A percentile compares a stretch with the other conserved stretches of the same genome.
Conservation (phyloP, 805 yeast species). For the Yamadazyma kitorensis region DNA sequence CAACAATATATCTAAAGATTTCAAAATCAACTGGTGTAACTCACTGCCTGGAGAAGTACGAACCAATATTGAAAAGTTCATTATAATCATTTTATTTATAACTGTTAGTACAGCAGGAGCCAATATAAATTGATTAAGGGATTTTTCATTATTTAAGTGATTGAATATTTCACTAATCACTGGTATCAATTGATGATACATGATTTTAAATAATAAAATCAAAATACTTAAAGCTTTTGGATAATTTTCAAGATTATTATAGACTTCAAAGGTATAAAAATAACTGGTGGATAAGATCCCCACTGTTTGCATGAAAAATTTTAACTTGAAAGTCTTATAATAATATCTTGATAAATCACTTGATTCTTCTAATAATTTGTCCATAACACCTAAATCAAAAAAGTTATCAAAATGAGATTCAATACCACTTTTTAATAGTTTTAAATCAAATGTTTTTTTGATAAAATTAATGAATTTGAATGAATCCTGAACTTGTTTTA, state of each 20-base stretch:
- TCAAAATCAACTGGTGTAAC: conserved; percentile 1
- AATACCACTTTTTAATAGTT: neutral
- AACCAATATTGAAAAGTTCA: conserved; percentile 18
- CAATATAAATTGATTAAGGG: conserved; percentile 3
- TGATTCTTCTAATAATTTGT: neutral
- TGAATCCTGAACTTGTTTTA: neutral
- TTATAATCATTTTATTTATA: conserved; percentile 37
- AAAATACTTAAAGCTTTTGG: conserved; percentile 1
- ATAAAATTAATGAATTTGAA: neutral
- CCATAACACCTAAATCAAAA: neutral
- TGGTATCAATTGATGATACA: conserved; percentile 4
- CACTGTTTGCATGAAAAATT: conserved; percentile 6
- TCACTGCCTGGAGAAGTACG: conserved; percentile 3
- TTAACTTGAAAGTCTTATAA: conserved; percentile 5
- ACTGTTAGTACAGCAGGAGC: conserved; percentile 28
- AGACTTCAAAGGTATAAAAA: conserved; percentile 3
- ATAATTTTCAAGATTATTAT: neutral
- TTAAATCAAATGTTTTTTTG: conserved; percentile 1
- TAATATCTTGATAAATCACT: conserved; percentile 3
- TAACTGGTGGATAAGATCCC: conserved; percentile 2
- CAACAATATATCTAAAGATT: conserved; percentile 2
- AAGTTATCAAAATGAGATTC: conserved; percentile 3
- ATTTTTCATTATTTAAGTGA: neutral
- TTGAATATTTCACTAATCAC: conserved; percentile 2
- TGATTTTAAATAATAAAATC: conserved; percentile 2